Base-by-base conservation (phyloP, 176 grass and related monocot species). In the Lolium multiflorum region DNA sequence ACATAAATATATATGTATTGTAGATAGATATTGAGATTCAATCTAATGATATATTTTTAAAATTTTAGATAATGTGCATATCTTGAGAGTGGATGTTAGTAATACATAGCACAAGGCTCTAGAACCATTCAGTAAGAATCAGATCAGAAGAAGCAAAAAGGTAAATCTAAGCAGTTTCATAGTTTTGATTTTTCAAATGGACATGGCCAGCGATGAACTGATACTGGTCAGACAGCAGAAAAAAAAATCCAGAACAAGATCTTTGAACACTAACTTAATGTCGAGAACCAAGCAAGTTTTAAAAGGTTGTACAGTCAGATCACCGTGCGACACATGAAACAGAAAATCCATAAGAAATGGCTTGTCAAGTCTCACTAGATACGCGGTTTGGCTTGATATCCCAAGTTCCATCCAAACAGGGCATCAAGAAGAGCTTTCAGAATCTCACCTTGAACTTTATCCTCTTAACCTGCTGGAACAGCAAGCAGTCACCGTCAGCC, bases 401-500 rank as follows among this genome's bases (percentile, higher is more conserved):
- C 9, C 9, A 15, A 43, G 37, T 71, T 71, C 17, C 38, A 71
- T 71, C 17, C 17, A 71, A 71, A 71, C 18, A 20, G 17, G 37
- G 18, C 38, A 43, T 39, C 38, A 46, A 26, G n/a, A 74, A 73
- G 8, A 31, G 16, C 39, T 50, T n/a, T 11, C 17, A 70, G 62
- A 76, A 58, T 25, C 61, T 86, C 24, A 95, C 95, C 91, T 95
- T 90, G 43, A 95, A 87, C 41, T 35, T 95, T 57, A 89, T 87
- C 9, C 71, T 31, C 35, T 79, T 16, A 4, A 86, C 77, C 72
- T 84, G 78, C 67, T 98, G 83, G 68, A 98, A 95, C 47, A 98
- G 85, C 48, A 95, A 16, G 35, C 87, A 90, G 79, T 98, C 95
- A 55, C 93, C 93, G 52, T 98, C 93, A 16, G 95, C 91, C 67